Percentiles rank a stretch among this genome's conserved stretches.
phyloP scores from a whole-genome alignment of 1,139 yeast species.

The Schwanniomyces etchellsii region DNA sequence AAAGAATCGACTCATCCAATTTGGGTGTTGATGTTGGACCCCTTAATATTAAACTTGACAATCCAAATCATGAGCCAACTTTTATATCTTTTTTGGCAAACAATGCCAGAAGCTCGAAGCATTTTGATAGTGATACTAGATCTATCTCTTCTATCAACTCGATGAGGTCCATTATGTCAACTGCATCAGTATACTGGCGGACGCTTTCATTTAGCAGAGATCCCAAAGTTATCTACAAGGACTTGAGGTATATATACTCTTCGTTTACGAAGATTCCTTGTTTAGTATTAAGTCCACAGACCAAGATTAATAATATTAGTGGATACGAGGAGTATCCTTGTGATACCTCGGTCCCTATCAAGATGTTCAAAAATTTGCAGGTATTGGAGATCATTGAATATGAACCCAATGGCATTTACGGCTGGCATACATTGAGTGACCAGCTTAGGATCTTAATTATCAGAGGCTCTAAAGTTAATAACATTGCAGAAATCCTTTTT shows the following conservation, averaged over 20 bases:
- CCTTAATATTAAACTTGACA: slow-evolving; percentile 52
- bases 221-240: slow-evolving; percentile 40
- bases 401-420: slow-evolving; percentile 61
- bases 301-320: slow-evolving; percentile 48
- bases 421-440: slow-evolving; percentile 57
- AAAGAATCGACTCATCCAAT: slow-evolving; percentile 49
- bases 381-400: slow-evolving; percentile 56
- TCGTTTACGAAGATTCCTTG: slow-evolving; percentile 66
- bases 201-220: slow-evolving; percentile 32
- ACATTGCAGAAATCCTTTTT: slow-evolving; percentile 45
- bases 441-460: slow-evolving; percentile 51
- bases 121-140: slow-evolving; percentile 51
- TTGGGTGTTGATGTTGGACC: slow-evolving; percentile 60
- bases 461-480: slow-evolving; percentile 44
- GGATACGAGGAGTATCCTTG: slow-evolving; percentile 70
- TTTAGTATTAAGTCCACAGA: slow-evolving; percentile 52
- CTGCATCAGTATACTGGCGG: slow-evolving; percentile 42
- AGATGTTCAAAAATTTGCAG: slow-evolving; percentile 55
- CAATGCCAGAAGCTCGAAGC: slow-evolving; percentile 38
- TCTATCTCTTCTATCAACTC: slow-evolving; percentile 61
- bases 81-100: slow-evolving; percentile 47
- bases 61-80: slow-evolving; percentile 53
- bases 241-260: slow-evolving; percentile 54
- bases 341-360: slow-evolving; percentile 61
- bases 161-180: slow-evolving; percentile 50